Evolutionary conservation across 2,329 filamentous ascomycete species (phyloP), one percentile per base, ranked within the genome.

Genomic region (Fusarium sulawesiense): DNA sequence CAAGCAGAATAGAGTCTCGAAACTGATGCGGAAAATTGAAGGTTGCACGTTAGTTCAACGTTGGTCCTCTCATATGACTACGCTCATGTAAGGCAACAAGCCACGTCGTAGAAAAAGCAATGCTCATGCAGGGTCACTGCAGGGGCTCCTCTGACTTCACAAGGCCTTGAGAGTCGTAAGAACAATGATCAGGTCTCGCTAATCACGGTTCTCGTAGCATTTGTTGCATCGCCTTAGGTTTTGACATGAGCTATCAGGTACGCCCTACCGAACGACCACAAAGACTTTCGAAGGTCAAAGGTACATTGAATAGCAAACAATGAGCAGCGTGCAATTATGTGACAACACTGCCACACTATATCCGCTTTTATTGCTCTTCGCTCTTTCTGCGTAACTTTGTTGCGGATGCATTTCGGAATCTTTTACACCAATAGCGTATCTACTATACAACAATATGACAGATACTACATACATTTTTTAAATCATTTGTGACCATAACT

Each of bases 81-180:
- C 25, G 45, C 34, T 42, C 34, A 51, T 51, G 54, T 61, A 45
- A 68, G 57, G 51, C 51, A 51, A 37, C 55, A 70, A 60, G 51
- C 54, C 53, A 40, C 55, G 48, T 50, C 21, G 64, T 29, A 55
- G 64, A 68, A 71, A 68, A 65, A 71, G 59, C 30, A 71, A 65
- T 32, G 45, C 23, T 27, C 41, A 27, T 44, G 29, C n/a, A 51
- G 20, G 20, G 21, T 18, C 30, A 29, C 5, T 42, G 49, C 55
- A 10, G 7, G 44, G 42, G 41, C 37, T 44, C n/a, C 29, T 25
- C 27, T 27, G 25, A 23, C 25, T 46, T 63, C 23, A 18, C 16
- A 41, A 27, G 27, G 40, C 34, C 57, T 25, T 34, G 20, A 18
- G 12, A 29, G 23, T 45, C 46, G 51, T 14, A 23, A 21, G 23